Base-by-base conservation (phyloP, 768 basidiomycete species). In the Lentinula edodes region DNA sequence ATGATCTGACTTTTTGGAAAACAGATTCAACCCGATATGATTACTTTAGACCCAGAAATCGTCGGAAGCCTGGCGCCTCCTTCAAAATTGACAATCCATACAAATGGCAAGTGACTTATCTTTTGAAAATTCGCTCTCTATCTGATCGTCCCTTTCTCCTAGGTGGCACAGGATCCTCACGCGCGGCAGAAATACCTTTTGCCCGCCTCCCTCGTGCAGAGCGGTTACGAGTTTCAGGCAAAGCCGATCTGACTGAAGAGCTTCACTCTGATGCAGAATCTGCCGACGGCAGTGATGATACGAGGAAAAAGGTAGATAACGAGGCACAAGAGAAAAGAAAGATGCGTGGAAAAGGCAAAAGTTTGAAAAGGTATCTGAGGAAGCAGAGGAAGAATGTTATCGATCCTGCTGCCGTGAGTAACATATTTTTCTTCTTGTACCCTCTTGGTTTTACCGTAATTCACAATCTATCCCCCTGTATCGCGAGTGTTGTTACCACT, bases 371-470 rank as follows among this genome's bases (percentile, higher is more conserved):
- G 51, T 90, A 86, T 72, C 72, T 97, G 64, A 82, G 91, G 68
- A 97, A 95, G 78, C 91, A 96, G 73, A 85, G 93, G 71, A 94
- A 95, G 79, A 97, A 98, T 68, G 91, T 98, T 52, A 84, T 98
- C 64, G 95, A 98, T 71, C 92, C 93, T 23, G 80, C 82, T 23
- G 80, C 83, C 23, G 90, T 89, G 63, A 59, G 83, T 76, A 13
- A 51, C 34, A 8, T 15, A 23, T 48, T 6, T 5, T 6, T 12
- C 34, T 36, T 34, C 66, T 58, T 66, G 46, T 54, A 15, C 34
- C 34, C 46, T 52, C 20, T 32, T n/a, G n/a, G 16, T 48, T 23
- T 23, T 48, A 16, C 23, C n/a, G 7, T n/a, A n/a, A 16, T 34
- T 2, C 50, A 32, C 20, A 32, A 28, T 28, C 28, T 28, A 28